Conservation (phyloP, 2,329 filamentous ascomycete genomes). For the Phialemonium atrogriseum region DNA sequence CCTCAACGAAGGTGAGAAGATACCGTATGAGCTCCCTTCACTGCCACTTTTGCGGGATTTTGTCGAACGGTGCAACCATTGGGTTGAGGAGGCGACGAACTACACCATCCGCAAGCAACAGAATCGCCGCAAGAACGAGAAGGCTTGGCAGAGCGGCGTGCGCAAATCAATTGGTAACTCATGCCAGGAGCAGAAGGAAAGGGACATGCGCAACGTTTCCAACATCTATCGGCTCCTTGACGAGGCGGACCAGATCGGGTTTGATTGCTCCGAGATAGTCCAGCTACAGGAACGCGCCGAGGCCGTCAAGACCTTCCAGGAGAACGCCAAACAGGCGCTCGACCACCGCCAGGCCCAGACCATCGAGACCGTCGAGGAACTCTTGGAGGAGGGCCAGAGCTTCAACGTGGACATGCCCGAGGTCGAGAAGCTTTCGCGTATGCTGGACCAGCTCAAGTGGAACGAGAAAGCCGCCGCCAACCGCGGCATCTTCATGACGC, state of each 20-base stretch:
- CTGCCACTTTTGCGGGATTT: conserved; percentile 77
- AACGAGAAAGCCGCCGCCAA: conserved; percentile 64
- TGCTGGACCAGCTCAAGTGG: conserved; percentile 84
- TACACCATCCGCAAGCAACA: conserved; percentile 97
- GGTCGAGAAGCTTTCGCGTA: conserved; percentile 69
- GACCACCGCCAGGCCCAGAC: conserved; percentile 55
- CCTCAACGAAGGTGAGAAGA: conserved; percentile 89
- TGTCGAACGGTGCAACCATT: conserved; percentile 93
- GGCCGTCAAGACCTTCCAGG: conserved; percentile 77
- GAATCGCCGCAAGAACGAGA: conserved; percentile 91
- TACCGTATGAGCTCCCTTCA: conserved; percentile 80
- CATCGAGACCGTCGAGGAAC: conserved; percentile 72
- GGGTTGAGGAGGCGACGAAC: conserved; percentile 93
- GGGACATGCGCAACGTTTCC: conserved; percentile 78
- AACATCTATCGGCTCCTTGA: conserved; percentile 80
- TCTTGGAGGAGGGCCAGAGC: conserved; percentile 79
- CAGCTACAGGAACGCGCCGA: conserved; percentile 78
- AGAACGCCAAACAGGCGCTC: conserved; percentile 63
- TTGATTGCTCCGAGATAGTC: conserved; percentile 85
- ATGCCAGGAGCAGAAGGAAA: conserved; percentile 67
- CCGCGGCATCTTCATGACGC: conserved; percentile 57
- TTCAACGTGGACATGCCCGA: conserved; percentile 92
- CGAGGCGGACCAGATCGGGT: conserved; percentile 79
- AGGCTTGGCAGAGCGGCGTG: conserved; percentile 67
- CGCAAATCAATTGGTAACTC: conserved; percentile 55